A percentile compares a stretch with the other conserved stretches of the same genome.
phyloP scores from a whole-genome alignment of 208 protist species.

The Borovskyia barvae region DNA sequence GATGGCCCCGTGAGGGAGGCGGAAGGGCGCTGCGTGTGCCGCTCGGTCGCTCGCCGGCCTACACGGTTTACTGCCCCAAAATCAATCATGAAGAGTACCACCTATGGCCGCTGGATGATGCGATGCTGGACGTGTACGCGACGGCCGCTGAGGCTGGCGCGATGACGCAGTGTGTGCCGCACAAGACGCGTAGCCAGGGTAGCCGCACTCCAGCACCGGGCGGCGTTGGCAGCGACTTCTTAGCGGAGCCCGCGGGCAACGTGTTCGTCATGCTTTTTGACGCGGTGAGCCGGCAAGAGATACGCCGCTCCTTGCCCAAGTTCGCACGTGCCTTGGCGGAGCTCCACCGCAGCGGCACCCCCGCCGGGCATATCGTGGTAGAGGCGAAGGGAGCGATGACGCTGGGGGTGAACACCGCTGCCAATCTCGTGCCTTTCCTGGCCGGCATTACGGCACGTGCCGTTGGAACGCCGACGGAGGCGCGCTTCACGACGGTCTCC shows the following conservation, averaged over 20 bases:
- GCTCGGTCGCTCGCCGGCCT: conserved; percentile 37
- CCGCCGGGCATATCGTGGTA: conserved; percentile 27
- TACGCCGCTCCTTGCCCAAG: conserved; percentile 47
- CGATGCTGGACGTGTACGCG: background rate
- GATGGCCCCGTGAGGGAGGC: conserved; percentile 16
- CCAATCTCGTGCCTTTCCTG: conserved; percentile 37
- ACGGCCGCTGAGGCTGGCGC: background rate
- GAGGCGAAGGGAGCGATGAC: conserved; percentile 47
- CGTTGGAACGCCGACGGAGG: background rate
- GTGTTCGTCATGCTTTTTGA: conserved; percentile 60
- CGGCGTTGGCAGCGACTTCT: background rate
- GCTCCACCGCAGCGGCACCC: conserved; percentile 23
- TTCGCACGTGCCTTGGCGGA: conserved; percentile 44
- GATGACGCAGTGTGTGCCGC: background rate
- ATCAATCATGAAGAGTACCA: conserved; percentile 53
- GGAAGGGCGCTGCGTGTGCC: conserved; percentile 36
- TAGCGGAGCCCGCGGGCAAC: conserved; percentile 34
- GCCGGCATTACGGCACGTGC: conserved; percentile 10
- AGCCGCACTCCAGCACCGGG: background rate
- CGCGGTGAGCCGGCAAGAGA: conserved; percentile 54
- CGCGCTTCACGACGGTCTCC: background rate
- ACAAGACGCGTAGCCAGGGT: background rate
- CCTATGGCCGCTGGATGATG: conserved; percentile 33
- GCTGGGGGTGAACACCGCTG: conserved; percentile 31
- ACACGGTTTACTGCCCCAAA: conserved; percentile 38